Evolutionary conservation across 2,329 filamentous ascomycete species (phyloP), one percentile per base, ranked within the genome.

Genomic region (Aureobasidium leucospermi): DNA sequence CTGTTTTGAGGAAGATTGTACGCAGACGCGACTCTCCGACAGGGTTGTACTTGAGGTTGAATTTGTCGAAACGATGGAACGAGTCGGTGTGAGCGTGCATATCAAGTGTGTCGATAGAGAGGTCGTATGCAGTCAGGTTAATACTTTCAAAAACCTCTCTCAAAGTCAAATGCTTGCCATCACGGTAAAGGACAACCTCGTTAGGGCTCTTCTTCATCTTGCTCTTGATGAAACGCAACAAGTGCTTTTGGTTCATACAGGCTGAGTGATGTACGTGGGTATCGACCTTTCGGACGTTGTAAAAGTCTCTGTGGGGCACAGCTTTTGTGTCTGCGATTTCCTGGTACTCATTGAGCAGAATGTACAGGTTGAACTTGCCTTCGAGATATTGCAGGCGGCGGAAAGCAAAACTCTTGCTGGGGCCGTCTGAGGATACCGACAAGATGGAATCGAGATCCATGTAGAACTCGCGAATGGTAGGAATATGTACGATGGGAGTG

Each of bases 71-170:
- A 4, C 94, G 89, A 74, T 99, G 94, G 76, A 99, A 99, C 0
- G 90, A 95, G 74, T 99, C 94, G 10, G 90, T 96, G 70, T 99
- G 94, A 28, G 94, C 93, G 78, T 99, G 94, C 94, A 99, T 99
- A 76, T 99, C 94, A 36, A 99, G 81, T 1, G 94, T 99, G 74
- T 99, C 94, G 64, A 99, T 99, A 74, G 92, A 96, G 58, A 99
- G 79, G 71, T 99, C 94, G 72, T 99, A 99, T 0, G 94, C 94
- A 5, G 93, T 97, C 67, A 99, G 78, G 64, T 96, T 96, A 77
- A 99, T 96, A 75, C 91, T 96, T 68, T 96, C 87, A 73, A 99
- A 99, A 0, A 99, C 94, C 74, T 99, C 90, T 60, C 85, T 85
- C 61, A 99, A 76, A 0, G 94, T 97, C 66, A 99, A 79, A 73